Percentiles rank a stretch among this genome's conserved stretches.
Evolutionary conservation across 2,329 filamentous ascomycete species (phyloP).

Genomic region (Biscogniauxia mediterranea): DNA sequence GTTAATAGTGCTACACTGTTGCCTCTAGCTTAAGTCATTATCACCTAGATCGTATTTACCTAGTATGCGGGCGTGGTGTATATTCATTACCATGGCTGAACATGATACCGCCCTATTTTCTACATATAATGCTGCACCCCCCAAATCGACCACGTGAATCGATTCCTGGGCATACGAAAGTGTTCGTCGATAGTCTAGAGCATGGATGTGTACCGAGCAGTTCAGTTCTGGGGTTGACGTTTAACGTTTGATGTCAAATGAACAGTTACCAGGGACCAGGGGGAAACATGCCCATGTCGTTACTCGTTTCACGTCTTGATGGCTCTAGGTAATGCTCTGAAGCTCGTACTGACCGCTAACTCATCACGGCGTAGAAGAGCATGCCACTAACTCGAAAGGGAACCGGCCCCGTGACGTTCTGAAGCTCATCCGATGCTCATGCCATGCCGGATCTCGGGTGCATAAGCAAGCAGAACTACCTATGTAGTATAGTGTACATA

Average conservation of each 20-base stretch:
- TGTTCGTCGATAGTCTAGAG: background rate
- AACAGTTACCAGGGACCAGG: background rate
- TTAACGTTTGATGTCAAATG: background rate
- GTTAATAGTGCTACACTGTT: background rate
- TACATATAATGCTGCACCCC: background rate
- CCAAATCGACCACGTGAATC: background rate
- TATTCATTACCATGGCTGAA: background rate
- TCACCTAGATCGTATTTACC: background rate
- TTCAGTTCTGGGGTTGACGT: background rate
- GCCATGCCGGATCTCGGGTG: background rate
- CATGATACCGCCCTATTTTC: background rate
- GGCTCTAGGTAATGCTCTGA: background rate
- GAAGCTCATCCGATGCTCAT: background rate
- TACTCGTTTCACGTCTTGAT: background rate
- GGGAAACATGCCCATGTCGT: background rate
- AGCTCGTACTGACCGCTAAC: background rate
- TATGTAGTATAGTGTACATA: background rate
- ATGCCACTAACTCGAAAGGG: background rate
- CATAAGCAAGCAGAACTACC: background rate
- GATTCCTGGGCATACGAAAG: background rate
- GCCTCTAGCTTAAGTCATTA: background rate
- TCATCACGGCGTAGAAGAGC: background rate
- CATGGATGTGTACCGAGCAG: too few species aligned
- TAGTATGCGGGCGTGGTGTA: background rate
- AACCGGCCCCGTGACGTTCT: background rate